phyloP scores from a whole-genome alignment of 768 basidiomycete species.

The Tylopilus balloui region DNA sequence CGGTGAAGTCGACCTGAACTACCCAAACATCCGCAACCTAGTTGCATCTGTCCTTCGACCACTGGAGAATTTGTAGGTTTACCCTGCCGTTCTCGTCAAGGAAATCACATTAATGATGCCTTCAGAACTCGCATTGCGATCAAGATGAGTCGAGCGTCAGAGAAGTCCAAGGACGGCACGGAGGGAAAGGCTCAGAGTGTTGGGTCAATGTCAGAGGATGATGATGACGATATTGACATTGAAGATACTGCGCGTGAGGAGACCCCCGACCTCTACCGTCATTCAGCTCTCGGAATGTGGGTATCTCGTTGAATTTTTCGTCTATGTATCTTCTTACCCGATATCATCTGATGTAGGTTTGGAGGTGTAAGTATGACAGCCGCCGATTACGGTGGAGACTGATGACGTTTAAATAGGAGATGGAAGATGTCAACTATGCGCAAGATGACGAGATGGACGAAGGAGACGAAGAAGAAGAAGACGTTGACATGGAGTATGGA shows the following conservation, averaged over 20 bases:
- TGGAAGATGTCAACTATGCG: conserved; percentile 72
- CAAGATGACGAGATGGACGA: conserved; percentile 77
- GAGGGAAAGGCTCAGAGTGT: conserved; percentile 45
- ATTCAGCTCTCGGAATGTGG: conserved; percentile 92
- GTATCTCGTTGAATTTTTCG: conserved; percentile 24
- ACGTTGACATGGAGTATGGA: conserved; percentile 84
- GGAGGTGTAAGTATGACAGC: conserved; percentile 60
- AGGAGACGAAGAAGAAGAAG: conserved; percentile 75
- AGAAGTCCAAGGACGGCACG: conserved; percentile 54
- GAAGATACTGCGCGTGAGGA: conserved; percentile 62
- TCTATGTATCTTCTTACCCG: conserved; percentile 6
- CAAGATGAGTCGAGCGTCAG: conserved; percentile 85
- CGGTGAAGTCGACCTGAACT: conserved; percentile 92
- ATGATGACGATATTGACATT: conserved; percentile 51
- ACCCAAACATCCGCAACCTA: conserved; percentile 81
- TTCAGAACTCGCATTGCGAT: conserved; percentile 91
- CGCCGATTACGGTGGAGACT: conserved; percentile 12
- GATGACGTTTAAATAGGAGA: conserved; percentile 50
- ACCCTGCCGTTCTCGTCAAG: neutral
- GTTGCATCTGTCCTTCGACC: conserved; percentile 88
- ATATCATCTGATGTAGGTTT: conserved; percentile 40
- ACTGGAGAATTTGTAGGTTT: conserved; percentile 78
- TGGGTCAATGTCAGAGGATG: conserved; percentile 42
- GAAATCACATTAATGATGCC: conserved; percentile 8
- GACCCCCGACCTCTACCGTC: conserved; percentile 91